phyloP scores from a whole-genome alignment of 495 filamentous ascomycete species.

The Lentithecium fluviatile region DNA sequence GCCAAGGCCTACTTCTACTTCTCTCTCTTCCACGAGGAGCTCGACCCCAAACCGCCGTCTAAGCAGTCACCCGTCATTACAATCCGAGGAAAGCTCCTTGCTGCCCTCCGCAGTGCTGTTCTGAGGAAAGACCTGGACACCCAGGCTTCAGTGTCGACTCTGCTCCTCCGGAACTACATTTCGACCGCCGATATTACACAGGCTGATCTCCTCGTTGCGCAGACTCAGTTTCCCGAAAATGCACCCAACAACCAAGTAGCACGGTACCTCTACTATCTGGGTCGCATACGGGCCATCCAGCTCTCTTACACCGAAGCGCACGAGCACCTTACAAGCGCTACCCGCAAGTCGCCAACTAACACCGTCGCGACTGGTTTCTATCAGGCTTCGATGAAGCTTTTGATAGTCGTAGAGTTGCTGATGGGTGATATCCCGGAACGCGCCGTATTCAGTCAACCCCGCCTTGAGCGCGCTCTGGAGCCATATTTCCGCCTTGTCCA shows the following conservation, averaged over 20 bases:
- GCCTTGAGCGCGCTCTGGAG: slow-evolving; percentile 78
- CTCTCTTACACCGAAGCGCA: slow-evolving; percentile 96
- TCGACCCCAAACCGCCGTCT: slow-evolving; percentile 80
- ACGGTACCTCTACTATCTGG: slow-evolving; percentile 92
- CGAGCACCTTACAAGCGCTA: slow-evolving; percentile 85
- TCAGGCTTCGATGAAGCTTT: slow-evolving; percentile 88
- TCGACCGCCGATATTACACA: slow-evolving; percentile 95
- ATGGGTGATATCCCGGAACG: slow-evolving; percentile 99
- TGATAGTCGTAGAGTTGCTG: slow-evolving; percentile 91
- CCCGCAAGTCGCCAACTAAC: slow-evolving; percentile 89
- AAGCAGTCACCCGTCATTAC: slow-evolving; percentile 77
- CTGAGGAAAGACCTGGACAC: slow-evolving; percentile 94
- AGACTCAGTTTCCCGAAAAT: slow-evolving; percentile 88
- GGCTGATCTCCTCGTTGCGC: slow-evolving; percentile 90
- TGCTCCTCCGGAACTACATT: slow-evolving; percentile 94
- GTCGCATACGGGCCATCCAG: slow-evolving; percentile 93
- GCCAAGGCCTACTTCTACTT: slow-evolving; percentile 98
- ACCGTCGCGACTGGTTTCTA: slow-evolving; percentile 88
- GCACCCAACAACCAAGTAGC: slow-evolving; percentile 98
- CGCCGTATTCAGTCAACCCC: slow-evolving; percentile 82
- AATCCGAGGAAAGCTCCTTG: slow-evolving; percentile 81
- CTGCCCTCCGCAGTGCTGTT: slow-evolving; percentile 87
- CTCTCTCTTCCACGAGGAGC: slow-evolving; percentile 87
- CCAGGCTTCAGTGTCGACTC: slow-evolving; percentile 89
- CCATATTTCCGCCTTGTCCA: slow-evolving; percentile 92